These are phyloP conservation scores for Dinochytrium kinnereticum DNA, from an alignment of 371 early-diverging fungal species.

Conservation along the genomic window DNA sequence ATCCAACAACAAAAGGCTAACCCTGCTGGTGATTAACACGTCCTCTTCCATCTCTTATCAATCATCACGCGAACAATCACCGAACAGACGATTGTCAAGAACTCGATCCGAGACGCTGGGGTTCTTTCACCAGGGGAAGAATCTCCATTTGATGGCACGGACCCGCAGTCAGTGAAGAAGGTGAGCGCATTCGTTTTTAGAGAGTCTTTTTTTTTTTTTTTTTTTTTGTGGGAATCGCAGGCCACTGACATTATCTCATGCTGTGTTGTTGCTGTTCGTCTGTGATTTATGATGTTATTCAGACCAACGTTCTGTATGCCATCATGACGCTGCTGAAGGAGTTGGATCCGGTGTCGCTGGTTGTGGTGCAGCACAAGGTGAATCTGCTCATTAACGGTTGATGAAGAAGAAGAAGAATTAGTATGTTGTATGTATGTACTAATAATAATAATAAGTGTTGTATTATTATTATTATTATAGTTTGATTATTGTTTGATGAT, in stretches of 20 bases:
- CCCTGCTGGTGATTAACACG: too few relatives aligned
- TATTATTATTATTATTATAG: too few relatives aligned
- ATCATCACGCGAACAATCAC: too few relatives aligned
- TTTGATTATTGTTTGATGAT: too few relatives aligned
- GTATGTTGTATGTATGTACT: too few relatives aligned
- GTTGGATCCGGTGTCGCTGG: slow-evolving; percentile 34
- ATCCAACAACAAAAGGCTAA: too few relatives aligned
- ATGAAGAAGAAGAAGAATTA: neutral
- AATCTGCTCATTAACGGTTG: slow-evolving; percentile 6
- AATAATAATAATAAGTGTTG: too few relatives aligned
- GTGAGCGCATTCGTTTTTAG: neutral
- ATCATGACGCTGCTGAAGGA: slow-evolving; percentile 43
- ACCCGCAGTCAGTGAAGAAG: slow-evolving; percentile 1
- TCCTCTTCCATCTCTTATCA: too few relatives aligned
- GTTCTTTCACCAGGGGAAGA: slow-evolving; percentile 9
- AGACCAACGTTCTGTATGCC: slow-evolving; percentile 36
- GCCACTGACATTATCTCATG: too few relatives aligned
- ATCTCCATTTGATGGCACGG: neutral
- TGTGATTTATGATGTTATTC: neutral
- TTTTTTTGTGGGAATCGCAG: too few relatives aligned
- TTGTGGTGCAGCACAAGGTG: slow-evolving; percentile 37
- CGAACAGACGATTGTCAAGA: slow-evolving; percentile 20
- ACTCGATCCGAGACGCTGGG: slow-evolving; percentile 28
- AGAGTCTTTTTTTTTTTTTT: neutral
- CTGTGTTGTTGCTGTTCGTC: too few relatives aligned